A percentile compares a stretch with the other conserved stretches of the same genome.
Evolutionary conservation across 805 yeast species (phyloP).

Genomic region (Isabelozyma pseudorhagii): DNA sequence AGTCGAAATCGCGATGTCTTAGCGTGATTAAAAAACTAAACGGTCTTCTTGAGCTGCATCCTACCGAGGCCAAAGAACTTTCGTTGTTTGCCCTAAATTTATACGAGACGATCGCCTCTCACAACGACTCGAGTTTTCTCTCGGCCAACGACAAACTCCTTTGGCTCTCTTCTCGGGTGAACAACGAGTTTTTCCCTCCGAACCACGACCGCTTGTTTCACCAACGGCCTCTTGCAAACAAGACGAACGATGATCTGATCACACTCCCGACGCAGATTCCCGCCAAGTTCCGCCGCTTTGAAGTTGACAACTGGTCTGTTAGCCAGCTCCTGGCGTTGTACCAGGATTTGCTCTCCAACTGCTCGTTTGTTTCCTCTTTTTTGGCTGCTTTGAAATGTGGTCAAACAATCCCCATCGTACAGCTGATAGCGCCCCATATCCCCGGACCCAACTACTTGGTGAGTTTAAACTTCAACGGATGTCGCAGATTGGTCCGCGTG

Average conservation of each 20-base stretch:
- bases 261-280: slow-evolving; percentile 10
- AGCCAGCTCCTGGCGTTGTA: slow-evolving; percentile 26
- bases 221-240: neutral
- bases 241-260: neutral
- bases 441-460: slow-evolving; percentile 34
- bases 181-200: slow-evolving; percentile 15
- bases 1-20: slow-evolving; percentile 17
- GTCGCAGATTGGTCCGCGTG: slow-evolving; percentile 43
- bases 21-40: slow-evolving; percentile 23
- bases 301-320: slow-evolving; percentile 44
- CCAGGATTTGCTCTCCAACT: slow-evolving; percentile 58
- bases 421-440: slow-evolving; percentile 19
- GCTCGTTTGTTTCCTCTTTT: slow-evolving; percentile 73
- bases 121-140: neutral
- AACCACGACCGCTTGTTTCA: neutral
- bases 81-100: slow-evolving; percentile 17
- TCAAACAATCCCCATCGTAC: slow-evolving; percentile 13
- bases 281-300: slow-evolving; percentile 4
- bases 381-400: slow-evolving; percentile 43
- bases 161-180: slow-evolving; percentile 26
- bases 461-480: slow-evolving; percentile 51
- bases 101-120: slow-evolving; percentile 14
- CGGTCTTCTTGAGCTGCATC: slow-evolving; percentile 7
- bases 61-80: slow-evolving; percentile 5
- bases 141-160: slow-evolving; percentile 13